These are phyloP conservation scores for Henckelia pumila DNA, from an alignment of 257 asterid genomes.

Conservation along the genomic window DNA sequence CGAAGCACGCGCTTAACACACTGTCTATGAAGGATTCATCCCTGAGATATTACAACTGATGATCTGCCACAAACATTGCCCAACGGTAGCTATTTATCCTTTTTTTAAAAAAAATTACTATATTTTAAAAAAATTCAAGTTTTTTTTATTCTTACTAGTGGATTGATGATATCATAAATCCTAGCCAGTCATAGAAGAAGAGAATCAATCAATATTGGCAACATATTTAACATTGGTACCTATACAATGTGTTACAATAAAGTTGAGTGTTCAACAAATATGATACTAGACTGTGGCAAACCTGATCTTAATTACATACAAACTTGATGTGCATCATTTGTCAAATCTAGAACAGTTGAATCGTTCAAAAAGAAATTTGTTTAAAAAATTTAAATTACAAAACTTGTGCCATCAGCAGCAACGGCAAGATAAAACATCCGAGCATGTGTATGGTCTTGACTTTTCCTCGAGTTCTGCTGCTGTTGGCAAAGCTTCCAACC, in stretches of 20 bases:
- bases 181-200: no score
- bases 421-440: slow-evolving; percentile 63
- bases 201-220: no score
- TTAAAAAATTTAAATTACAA: not conserved
- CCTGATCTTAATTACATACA: not conserved
- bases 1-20: no score
- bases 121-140: no score
- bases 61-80: no score
- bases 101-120: no score
- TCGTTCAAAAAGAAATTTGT: not conserved
- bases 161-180: no score
- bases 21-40: no score
- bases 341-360: not conserved
- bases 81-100: no score
- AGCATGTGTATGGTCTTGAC: slow-evolving; percentile 74
- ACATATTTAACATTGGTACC: no score
- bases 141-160: no score
- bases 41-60: no score
- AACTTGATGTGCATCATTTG: not conserved
- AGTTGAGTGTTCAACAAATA: not conserved
- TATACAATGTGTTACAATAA: not conserved
- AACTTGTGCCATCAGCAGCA: slow-evolving; percentile 50
- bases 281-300: not conserved
- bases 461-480: slow-evolving; percentile 64
- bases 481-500: slow-evolving; percentile 70